Percentiles rank a stretch among this genome's conserved stretches.
These are phyloP conservation scores for Sequoiadendron giganteum DNA, from an alignment of 75 land plant species.

Conservation along the genomic window DNA sequence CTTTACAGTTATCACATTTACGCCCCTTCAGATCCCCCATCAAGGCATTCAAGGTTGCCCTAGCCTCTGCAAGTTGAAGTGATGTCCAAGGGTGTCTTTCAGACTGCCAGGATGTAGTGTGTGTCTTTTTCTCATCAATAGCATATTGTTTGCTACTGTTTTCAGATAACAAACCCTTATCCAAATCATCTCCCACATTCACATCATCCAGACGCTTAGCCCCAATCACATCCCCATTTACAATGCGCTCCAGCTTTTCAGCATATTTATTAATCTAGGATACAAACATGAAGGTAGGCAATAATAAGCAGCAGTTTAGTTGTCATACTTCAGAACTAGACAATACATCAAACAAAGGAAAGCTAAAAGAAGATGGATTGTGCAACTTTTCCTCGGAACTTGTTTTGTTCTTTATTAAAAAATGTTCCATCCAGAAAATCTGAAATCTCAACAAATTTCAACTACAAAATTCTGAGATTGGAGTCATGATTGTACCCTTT, in stretches of 20 bases:
- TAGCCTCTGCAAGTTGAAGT: conserved; percentile 49
- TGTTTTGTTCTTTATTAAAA: conserved; percentile 1
- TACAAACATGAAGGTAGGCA: neutral
- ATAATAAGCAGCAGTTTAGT: neutral
- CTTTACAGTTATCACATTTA: conserved; percentile 60
- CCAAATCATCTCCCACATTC: neutral
- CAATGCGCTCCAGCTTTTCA: conserved; percentile 34
- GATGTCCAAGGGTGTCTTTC: conserved; percentile 48
- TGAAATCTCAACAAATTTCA: neutral
- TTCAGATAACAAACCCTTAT: conserved; percentile 3
- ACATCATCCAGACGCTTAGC: conserved; percentile 26
- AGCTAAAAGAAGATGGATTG: neutral
- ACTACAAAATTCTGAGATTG: neutral
- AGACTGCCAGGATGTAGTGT: neutral
- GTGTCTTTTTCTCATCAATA: neutral
- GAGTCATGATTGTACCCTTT: conserved; percentile 37
- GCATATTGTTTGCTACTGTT: neutral
- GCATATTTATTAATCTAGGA: conserved; percentile 47
- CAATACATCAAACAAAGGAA: neutral
- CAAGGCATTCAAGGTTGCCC: conserved; percentile 39
- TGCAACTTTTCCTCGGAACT: conserved; percentile 5
- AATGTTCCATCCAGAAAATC: neutral
- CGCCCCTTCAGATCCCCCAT: conserved; percentile 28
- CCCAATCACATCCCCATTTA: conserved; percentile 42
- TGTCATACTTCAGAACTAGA: neutral